These are phyloP conservation scores for Botrytis paeoniae DNA, from an alignment of 2,329 filamentous ascomycete species.

Conservation along the genomic window DNA sequence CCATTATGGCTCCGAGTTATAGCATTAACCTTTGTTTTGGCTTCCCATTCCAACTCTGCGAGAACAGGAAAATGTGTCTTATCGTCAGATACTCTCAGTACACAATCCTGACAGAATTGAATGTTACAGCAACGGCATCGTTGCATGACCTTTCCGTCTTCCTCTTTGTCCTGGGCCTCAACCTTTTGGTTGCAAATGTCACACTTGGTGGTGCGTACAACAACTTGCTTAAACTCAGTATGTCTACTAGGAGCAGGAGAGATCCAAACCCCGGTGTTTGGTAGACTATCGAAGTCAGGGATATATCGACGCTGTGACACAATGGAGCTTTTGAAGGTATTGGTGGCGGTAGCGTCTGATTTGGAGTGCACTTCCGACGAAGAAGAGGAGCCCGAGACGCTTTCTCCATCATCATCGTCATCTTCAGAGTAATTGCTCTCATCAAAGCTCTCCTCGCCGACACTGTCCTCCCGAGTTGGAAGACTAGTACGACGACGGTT, in stretches of 20 bases:
- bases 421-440: neutral
- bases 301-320: neutral
- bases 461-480: neutral
- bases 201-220: conserved; percentile 14
- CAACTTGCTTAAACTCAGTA: neutral
- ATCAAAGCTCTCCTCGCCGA: neutral
- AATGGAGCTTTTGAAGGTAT: neutral
- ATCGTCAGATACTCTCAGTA: neutral
- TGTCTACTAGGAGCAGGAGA: conserved; percentile 7
- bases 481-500: neutral
- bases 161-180: neutral
- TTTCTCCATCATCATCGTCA: neutral
- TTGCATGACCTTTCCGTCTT: neutral
- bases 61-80: neutral
- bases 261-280: conserved; percentile 1
- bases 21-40: neutral
- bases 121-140: neutral
- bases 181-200: conserved; percentile 6
- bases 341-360: neutral
- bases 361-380: neutral
- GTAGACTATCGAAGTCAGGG: neutral
- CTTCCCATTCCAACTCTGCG: conserved; percentile 1
- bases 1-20: neutral
- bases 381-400: neutral
- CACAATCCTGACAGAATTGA: neutral